Conservation (phyloP, 1,284 basidiomycete species). For the Boletus semigastroideus region DNA sequence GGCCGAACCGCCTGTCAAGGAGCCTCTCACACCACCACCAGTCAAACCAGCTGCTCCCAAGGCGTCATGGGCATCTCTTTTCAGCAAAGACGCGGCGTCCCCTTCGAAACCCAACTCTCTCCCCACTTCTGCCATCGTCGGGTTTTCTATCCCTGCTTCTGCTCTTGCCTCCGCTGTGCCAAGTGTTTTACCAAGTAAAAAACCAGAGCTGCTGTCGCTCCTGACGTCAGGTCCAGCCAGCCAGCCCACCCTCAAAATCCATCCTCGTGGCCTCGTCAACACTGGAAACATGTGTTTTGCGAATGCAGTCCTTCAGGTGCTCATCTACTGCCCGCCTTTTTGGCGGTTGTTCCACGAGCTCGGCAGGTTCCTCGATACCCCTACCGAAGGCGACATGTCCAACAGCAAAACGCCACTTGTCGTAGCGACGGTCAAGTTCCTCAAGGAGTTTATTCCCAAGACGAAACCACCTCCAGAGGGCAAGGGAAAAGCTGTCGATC, state of each 20-base stretch:
- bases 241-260: slow-evolving; percentile 38
- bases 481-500: slow-evolving; percentile 35
- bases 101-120: slow-evolving; percentile 44
- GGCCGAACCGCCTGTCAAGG: not conserved
- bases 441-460: slow-evolving; percentile 70
- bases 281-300: slow-evolving; percentile 98
- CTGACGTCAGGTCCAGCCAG: slow-evolving; percentile 49
- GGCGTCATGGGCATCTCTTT: slow-evolving; percentile 74
- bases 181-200: slow-evolving; percentile 46
- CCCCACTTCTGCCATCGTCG: slow-evolving; percentile 64
- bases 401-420: slow-evolving; percentile 70
- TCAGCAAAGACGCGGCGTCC: slow-evolving; percentile 45
- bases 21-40: slow-evolving; percentile 6
- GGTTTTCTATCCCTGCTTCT: slow-evolving; percentile 62
- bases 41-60: slow-evolving; percentile 32
- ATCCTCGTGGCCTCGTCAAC: slow-evolving; percentile 88
- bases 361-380: slow-evolving; percentile 46
- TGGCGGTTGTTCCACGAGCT: slow-evolving; percentile 77
- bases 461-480: slow-evolving; percentile 24
- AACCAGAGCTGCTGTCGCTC: slow-evolving; percentile 56
- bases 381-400: slow-evolving; percentile 40
- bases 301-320: slow-evolving; percentile 89
- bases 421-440: slow-evolving; percentile 80
- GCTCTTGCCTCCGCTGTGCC: slow-evolving; percentile 18
- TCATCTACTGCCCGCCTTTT: slow-evolving; percentile 89